Evolutionary conservation across 345 rosid genomes (phyloP), one percentile per base, ranked within the genome.

Genomic region (Crucihimalaya himalaica): DNA sequence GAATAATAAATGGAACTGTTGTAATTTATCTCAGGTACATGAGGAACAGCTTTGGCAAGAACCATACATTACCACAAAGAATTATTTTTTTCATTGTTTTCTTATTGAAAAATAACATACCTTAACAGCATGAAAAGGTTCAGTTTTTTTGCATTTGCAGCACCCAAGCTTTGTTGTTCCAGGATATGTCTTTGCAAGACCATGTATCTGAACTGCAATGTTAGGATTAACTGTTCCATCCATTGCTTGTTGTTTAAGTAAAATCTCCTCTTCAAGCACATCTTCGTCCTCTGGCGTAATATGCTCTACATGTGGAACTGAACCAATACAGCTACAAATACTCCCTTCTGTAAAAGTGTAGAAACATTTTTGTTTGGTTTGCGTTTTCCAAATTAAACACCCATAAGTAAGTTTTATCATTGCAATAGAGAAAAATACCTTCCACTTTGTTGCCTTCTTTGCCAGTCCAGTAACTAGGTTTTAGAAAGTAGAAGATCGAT

Each of bases 391-490:
- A n/a, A n/a, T n/a, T n/a, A n/a, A 63, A 27, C 52, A 55, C 46
- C 5, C 18, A 2, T 15, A 37, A 19, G 11, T 15, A 37, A 19
- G 11, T 29, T 43, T 47, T 34, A 47, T 52, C 35, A 58, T n/a
- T 34, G 20, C n/a, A 76, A 77, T 62, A 14, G 66, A 52, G 61
- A 37, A 21, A 35, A 12, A 48, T 77, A 89, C 97, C 97, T 91
- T 83, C 63, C 45, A 80, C 80, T 77, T 80, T 86, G 82, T 74
- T 78, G 73, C 97, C 93, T 43, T 88, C 96, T 80, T 78, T 89
- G 72, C 97, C 96, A 2, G 89, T 89, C 99, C 99, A 89, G 64
- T 86, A 90, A 45, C 88, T 85, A 13, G 89, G 96, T 57, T 81
- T 84, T 23, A 95, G 68, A 81, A 95, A 89, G 86, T 89, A 95